Evolutionary conservation across 768 basidiomycete species (phyloP).

Genomic region (Rickenella mellea): DNA sequence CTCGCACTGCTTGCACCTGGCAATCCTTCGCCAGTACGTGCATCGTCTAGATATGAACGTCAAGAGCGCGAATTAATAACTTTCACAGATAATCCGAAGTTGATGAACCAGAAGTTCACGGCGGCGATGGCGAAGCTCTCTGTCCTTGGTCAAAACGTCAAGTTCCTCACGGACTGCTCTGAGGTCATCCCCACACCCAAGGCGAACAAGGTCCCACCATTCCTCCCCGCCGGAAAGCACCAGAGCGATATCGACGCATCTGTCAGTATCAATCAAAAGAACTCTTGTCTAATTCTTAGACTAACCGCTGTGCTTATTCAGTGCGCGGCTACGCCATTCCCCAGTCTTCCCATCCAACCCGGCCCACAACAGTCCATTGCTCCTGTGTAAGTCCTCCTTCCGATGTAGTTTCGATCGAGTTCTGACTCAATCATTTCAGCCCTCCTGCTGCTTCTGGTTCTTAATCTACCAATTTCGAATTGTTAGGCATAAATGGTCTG

Average conservation of each 20-base stretch:
- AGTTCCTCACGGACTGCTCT: conserved; percentile 30
- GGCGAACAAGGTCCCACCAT: conserved; percentile 16
- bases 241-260: conserved; percentile 13
- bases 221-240: conserved; percentile 13
- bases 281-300: neutral
- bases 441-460: too few species aligned
- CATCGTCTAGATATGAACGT: neutral
- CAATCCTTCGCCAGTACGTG: conserved; percentile 26
- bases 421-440: too few species aligned
- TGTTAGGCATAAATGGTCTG: too few species aligned
- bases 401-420: too few species aligned
- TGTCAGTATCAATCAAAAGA: neutral
- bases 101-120: conserved; percentile 25
- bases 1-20: conserved; percentile 37
- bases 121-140: conserved; percentile 35
- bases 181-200: conserved; percentile 31
- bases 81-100: conserved; percentile 6
- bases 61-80: neutral
- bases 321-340: conserved; percentile 27
- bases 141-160: conserved; percentile 28
- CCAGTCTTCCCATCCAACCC: conserved; percentile 20
- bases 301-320: neutral
- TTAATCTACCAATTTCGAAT: too few species aligned
- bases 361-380: conserved; percentile 22
- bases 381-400: conserved; percentile 23